A percentile compares a stretch with the other conserved stretches of the same genome.
Conservation (phyloP, 2,329 filamentous ascomycete species). For the Stemphylium lycopersici region DNA sequence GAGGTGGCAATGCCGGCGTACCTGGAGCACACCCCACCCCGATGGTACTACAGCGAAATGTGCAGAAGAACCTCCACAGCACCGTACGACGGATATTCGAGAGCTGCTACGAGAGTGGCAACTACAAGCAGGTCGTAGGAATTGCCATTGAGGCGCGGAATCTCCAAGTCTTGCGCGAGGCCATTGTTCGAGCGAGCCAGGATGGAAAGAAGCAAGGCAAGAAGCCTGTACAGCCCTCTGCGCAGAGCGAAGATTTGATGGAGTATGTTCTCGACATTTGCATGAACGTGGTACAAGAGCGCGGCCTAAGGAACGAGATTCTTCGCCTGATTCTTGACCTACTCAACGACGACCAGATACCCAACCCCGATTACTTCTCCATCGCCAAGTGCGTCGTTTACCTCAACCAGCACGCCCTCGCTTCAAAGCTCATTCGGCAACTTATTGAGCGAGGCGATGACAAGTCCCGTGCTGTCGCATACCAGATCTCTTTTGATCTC, state of each 20-base stretch:
- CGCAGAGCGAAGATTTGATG: constrained; percentile 87
- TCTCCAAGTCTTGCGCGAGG: constrained; percentile 80
- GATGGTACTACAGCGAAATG: constrained; percentile 73
- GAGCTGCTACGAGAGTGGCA: constrained; percentile 81
- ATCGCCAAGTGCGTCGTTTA: constrained; percentile 98
- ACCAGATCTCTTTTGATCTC: constrained; percentile 96
- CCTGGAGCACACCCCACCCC: constrained; percentile 61
- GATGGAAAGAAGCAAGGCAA: constrained; percentile 75
- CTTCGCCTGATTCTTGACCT: constrained; percentile 90
- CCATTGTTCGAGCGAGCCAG: constrained; percentile 87
- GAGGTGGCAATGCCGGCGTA: constrained; percentile 62
- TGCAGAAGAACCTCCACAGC: constrained; percentile 78
- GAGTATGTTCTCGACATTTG: constrained; percentile 95
- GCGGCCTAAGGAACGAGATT: constrained; percentile 82
- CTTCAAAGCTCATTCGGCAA: constrained; percentile 81
- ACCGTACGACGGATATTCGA: constrained; percentile 92
- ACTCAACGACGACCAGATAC: constrained; percentile 91
- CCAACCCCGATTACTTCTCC: constrained; percentile 93
- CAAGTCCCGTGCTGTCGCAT: constrained; percentile 82
- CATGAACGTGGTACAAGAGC: constrained; percentile 97
- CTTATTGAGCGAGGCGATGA: constrained; percentile 81
- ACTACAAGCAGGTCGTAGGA: constrained; percentile 94
- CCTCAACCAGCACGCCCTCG: constrained; percentile 88
- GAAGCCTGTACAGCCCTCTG: constrained; percentile 59
- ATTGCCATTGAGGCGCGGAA: constrained; percentile 96